These are phyloP conservation scores for Cephalotrichum gorgonifer DNA, from an alignment of 2,329 filamentous ascomycete genomes.

Conservation along the genomic window DNA sequence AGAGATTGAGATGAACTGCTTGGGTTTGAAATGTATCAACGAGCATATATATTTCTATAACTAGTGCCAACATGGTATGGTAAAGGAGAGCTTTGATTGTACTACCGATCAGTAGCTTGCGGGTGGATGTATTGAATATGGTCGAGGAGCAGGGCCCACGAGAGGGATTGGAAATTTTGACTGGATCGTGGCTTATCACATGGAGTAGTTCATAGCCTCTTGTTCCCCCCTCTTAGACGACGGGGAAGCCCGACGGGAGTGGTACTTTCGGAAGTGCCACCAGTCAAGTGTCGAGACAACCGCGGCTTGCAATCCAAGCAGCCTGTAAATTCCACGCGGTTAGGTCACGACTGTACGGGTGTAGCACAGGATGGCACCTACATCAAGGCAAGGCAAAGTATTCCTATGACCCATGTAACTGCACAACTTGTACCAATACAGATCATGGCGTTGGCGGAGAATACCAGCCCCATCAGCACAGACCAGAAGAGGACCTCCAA, in stretches of 20 bases:
- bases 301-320: background rate
- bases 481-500: constrained; percentile 31
- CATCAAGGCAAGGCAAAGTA: background rate
- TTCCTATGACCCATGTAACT: background rate
- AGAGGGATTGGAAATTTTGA: no score
- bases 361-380: background rate
- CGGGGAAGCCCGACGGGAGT: background rate
- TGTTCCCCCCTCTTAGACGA: background rate
- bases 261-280: background rate
- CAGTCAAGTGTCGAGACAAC: background rate
- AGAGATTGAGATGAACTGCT: no score
- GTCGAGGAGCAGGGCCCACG: no score
- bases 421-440: background rate
- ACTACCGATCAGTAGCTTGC: no score
- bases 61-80: no score
- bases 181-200: no score
- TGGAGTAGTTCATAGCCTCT: background rate
- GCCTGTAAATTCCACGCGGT: background rate
- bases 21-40: no score
- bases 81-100: no score
- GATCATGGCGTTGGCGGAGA: background rate
- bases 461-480: background rate
- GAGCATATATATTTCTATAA: no score
- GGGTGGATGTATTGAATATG: no score
- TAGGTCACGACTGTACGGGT: background rate